Conservation (phyloP, 768 basidiomycete genomes). For the Tulasnella sp. region DNA sequence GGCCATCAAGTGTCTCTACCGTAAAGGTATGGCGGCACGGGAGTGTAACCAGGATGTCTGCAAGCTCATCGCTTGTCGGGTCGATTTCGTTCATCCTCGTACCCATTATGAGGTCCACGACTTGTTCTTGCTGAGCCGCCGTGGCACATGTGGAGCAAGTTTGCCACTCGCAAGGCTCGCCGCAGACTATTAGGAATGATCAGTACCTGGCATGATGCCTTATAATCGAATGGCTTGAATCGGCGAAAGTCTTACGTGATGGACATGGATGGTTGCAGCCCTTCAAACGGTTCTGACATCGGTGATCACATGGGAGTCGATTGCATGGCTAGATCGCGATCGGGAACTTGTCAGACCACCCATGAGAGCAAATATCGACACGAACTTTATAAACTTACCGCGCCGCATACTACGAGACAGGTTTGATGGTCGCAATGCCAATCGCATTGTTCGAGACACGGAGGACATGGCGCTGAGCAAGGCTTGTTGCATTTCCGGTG, state of each 20-base stretch:
- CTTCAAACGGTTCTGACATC: background rate
- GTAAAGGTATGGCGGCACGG: constrained; percentile 57
- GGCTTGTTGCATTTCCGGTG: constrained; percentile 38
- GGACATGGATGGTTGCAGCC: background rate
- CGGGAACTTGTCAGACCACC: constrained; percentile 24
- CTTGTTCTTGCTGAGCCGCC: constrained; percentile 25
- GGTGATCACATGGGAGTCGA: background rate
- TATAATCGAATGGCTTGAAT: background rate
- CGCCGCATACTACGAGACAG: constrained; percentile 57
- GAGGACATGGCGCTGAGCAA: constrained; percentile 46
- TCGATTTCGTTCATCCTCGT: constrained; percentile 36
- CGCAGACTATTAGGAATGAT: constrained; percentile 40
- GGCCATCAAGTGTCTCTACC: constrained; percentile 59
- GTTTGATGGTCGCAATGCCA: constrained; percentile 46
- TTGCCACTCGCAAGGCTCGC: constrained; percentile 49
- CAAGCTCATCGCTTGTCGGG: constrained; percentile 26
- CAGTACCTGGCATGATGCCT: constrained; percentile 11
- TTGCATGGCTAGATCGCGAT: constrained; percentile 19
- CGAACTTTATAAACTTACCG: constrained; percentile 33
- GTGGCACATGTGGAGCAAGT: constrained; percentile 42
- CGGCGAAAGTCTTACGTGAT: background rate
- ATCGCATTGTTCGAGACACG: constrained; percentile 49
- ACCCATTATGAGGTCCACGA: constrained; percentile 50
- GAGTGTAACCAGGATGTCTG: constrained; percentile 47
- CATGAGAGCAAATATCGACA: background rate